A percentile compares a stretch with the other conserved stretches of the same genome.
Conservation (phyloP, 139 green algal species). For the Coelastrella sp. region DNA sequence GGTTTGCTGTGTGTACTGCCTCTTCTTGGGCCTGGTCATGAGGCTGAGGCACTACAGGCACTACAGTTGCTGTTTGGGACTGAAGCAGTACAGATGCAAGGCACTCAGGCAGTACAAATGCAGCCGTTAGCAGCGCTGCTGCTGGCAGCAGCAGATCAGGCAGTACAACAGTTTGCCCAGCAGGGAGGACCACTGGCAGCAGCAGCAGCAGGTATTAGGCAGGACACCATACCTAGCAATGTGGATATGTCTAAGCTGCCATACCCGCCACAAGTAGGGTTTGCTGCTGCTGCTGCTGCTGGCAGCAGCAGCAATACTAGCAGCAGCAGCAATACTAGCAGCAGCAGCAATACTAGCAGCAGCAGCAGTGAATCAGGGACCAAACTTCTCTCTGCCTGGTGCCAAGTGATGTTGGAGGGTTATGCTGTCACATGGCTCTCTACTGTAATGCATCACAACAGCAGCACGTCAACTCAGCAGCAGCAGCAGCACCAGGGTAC, state of each 20-base stretch:
- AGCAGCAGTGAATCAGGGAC: not conserved
- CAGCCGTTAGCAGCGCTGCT: not conserved
- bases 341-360: too few species aligned
- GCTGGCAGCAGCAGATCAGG: not conserved
- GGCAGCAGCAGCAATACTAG: not conserved
- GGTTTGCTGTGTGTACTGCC: constrained; percentile 46
- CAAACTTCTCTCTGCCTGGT: not conserved
- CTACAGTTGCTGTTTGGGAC: constrained; percentile 40
- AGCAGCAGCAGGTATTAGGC: constrained; percentile 6
- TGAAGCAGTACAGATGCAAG: constrained; percentile 21
- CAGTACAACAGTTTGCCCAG: constrained; percentile 1
- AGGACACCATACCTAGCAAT: not conserved
- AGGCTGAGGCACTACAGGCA: constrained; percentile 46
- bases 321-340: not conserved
- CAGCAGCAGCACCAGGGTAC: constrained; percentile 5
- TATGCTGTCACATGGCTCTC: constrained; percentile 58
- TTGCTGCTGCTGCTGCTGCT: constrained; percentile 17
- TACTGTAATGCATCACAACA: not conserved
- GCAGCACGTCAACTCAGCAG: constrained; percentile 3
- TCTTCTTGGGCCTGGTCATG: constrained; percentile 41
- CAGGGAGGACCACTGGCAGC: constrained; percentile 28
- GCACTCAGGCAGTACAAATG: not conserved
- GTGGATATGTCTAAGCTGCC: not conserved
- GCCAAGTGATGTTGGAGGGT: constrained; percentile 44
- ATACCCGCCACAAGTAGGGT: not conserved